A percentile compares a stretch with the other conserved stretches of the same genome.
These are phyloP conservation scores for Pleochaeta shiraiana DNA, from an alignment of 2,329 filamentous ascomycete genomes.

Conservation along the genomic window DNA sequence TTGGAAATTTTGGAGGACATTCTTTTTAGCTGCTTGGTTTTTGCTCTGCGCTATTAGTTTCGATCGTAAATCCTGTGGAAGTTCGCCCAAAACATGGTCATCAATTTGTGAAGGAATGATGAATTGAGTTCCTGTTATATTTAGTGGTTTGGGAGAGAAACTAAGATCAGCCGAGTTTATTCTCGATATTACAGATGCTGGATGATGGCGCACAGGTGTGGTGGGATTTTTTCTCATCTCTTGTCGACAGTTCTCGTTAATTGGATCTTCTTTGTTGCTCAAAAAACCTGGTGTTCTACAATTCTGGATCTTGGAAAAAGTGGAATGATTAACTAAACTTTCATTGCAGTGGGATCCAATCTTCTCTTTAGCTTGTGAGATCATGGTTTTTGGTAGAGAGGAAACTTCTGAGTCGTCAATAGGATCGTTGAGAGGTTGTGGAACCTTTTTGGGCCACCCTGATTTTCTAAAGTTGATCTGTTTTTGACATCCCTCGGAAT, in stretches of 20 bases:
- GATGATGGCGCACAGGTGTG: constrained; percentile 25
- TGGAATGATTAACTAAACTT: too few species aligned
- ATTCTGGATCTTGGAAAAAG: too few species aligned
- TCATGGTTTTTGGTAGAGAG: too few species aligned
- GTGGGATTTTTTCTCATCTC: constrained; percentile 25
- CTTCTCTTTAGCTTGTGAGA: too few species aligned
- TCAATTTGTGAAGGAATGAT: constrained; percentile 72
- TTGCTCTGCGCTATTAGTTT: constrained; percentile 42
- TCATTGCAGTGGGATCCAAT: too few species aligned
- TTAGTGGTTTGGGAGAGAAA: constrained; percentile 41
- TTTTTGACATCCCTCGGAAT: constrained; percentile 53
- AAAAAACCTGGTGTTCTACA: too few species aligned
- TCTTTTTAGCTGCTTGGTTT: constrained; percentile 11
- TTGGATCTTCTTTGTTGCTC: constrained; percentile 24
- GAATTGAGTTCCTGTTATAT: constrained; percentile 76
- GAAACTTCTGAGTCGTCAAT: too few species aligned
- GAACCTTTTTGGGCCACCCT: constrained; percentile 19
- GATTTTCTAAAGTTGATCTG: constrained; percentile 49
- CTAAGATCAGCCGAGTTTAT: constrained; percentile 25
- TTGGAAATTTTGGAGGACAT: constrained; percentile 17
- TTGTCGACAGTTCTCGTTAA: constrained; percentile 31
- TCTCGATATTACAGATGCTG: constrained; percentile 29
- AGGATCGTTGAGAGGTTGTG: constrained; percentile 21
- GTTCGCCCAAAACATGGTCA: constrained; percentile 55
- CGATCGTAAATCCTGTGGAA: constrained; percentile 64